Evolutionary conservation across 2,329 filamentous ascomycete genomes (phyloP).

Genomic region (Fonsecaea erecta): DNA sequence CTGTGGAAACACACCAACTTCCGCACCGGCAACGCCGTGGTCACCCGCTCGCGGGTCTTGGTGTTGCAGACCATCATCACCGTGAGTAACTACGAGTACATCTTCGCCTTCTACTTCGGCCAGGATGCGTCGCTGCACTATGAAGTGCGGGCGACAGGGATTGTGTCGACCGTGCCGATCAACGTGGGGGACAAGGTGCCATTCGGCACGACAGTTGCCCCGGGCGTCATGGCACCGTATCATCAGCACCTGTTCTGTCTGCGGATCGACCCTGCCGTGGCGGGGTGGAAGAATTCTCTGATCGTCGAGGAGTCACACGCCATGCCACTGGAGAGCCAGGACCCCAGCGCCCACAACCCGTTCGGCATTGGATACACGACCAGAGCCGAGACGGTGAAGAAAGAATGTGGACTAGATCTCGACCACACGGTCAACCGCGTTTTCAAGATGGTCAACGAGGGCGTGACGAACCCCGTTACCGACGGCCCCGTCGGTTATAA

Average conservation of each 20-base stretch:
- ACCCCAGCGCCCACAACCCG: conserved; percentile 53
- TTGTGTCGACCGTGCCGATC: conserved; percentile 49
- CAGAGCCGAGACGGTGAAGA: conserved; percentile 51
- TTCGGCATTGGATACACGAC: conserved; percentile 58
- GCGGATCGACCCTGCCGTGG: conserved; percentile 52
- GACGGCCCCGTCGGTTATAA: conserved; percentile 61
- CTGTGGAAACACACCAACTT: conserved; percentile 50
- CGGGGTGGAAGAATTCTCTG: conserved; percentile 45
- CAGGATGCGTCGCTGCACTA: conserved; percentile 49
- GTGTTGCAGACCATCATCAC: conserved; percentile 49
- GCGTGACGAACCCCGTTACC: conserved; percentile 59
- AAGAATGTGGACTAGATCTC: conserved; percentile 55
- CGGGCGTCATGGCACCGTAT: conserved; percentile 50
- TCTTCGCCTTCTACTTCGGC: conserved; percentile 50
- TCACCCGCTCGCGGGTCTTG: conserved; percentile 43
- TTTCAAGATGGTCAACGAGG: conserved; percentile 63
- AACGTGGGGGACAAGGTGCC: conserved; percentile 42
- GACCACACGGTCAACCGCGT: conserved; percentile 54
- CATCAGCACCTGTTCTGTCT: conserved; percentile 53
- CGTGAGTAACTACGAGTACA: conserved; percentile 53
- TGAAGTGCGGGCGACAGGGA: conserved; percentile 54
- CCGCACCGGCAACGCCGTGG: conserved; percentile 44
- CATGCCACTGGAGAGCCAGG: conserved; percentile 57
- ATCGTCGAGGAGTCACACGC: conserved; percentile 62
- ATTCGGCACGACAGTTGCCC: conserved; percentile 49